These are phyloP conservation scores for Scheffersomyces cryptocercus DNA, from an alignment of 1,139 yeast genomes.

Conservation along the genomic window DNA sequence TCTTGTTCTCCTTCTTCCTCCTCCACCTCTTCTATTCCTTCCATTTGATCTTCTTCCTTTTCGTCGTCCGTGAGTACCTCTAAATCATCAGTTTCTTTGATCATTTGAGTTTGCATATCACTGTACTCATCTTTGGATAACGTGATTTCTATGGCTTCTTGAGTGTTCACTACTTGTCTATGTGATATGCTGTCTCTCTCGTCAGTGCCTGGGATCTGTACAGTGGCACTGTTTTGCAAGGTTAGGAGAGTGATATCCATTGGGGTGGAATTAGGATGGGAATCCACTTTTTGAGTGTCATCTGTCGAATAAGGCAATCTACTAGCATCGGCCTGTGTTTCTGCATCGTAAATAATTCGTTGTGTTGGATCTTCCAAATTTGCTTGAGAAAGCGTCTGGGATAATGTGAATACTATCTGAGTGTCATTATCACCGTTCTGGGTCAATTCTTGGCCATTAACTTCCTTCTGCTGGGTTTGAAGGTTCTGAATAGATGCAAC, in stretches of 20 bases:
- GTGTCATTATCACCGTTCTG: not conserved
- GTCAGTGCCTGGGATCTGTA: not conserved
- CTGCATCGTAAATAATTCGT: not conserved
- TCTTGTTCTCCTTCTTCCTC: not conserved
- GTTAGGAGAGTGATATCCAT: not conserved
- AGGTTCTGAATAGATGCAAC: not conserved
- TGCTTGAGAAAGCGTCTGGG: no score
- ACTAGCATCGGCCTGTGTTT: not conserved
- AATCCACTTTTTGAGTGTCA: not conserved
- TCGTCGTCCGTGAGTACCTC: slow-evolving; percentile 16
- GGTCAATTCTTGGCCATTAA: not conserved
- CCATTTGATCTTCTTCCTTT: slow-evolving; percentile 2
- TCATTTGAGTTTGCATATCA: slow-evolving; percentile 1
- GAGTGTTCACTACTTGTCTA: slow-evolving; percentile 17
- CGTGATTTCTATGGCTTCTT: slow-evolving; percentile 10
- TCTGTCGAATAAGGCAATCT: not conserved
- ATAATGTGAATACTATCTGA: no score
- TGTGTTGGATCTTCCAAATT: no score
- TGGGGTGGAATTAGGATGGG: not conserved
- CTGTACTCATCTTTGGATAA: not conserved
- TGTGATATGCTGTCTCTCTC: slow-evolving; percentile 8
- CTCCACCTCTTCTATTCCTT: not conserved
- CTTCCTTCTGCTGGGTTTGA: not conserved
- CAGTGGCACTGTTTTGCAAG: not conserved
- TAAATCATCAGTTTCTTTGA: slow-evolving; percentile 4